Conservation (phyloP, 1,284 basidiomycete species). For the Lignosus rhinocerotis region DNA sequence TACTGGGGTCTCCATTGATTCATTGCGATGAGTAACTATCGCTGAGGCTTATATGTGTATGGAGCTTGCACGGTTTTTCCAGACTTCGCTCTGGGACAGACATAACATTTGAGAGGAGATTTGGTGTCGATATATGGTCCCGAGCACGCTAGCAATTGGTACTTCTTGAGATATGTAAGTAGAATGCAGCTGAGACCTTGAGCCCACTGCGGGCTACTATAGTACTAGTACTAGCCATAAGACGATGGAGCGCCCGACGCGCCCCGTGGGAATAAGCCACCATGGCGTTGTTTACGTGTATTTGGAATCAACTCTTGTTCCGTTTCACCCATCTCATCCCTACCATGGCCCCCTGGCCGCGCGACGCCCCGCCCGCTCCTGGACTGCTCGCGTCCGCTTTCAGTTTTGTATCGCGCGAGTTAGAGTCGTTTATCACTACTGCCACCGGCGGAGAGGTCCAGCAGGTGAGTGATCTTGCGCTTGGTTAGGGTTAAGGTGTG, state of each 20-base stretch:
- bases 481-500: slow-evolving; percentile 3
- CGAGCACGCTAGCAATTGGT: neutral
- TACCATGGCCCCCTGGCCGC: slow-evolving; percentile 23
- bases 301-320: slow-evolving; percentile 21
- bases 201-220: too few species aligned
- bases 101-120: too few species aligned
- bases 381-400: slow-evolving; percentile 67
- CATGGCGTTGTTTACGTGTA: slow-evolving; percentile 23
- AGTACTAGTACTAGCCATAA: too few species aligned
- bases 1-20: too few species aligned
- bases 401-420: slow-evolving; percentile 66
- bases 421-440: slow-evolving; percentile 66
- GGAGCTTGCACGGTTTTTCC: too few species aligned
- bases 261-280: slow-evolving; percentile 21
- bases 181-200: too few species aligned
- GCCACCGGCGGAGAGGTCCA: slow-evolving; percentile 50
- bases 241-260: neutral
- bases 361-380: slow-evolving; percentile 26
- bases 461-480: slow-evolving; percentile 9
- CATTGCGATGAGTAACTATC: too few species aligned
- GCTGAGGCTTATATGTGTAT: too few species aligned
- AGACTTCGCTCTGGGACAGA: too few species aligned
- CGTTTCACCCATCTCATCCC: slow-evolving; percentile 20
- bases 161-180: neutral
- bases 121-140: neutral